Conservation (phyloP, 148 eudicot genomes). For the Silene uniflora region DNA sequence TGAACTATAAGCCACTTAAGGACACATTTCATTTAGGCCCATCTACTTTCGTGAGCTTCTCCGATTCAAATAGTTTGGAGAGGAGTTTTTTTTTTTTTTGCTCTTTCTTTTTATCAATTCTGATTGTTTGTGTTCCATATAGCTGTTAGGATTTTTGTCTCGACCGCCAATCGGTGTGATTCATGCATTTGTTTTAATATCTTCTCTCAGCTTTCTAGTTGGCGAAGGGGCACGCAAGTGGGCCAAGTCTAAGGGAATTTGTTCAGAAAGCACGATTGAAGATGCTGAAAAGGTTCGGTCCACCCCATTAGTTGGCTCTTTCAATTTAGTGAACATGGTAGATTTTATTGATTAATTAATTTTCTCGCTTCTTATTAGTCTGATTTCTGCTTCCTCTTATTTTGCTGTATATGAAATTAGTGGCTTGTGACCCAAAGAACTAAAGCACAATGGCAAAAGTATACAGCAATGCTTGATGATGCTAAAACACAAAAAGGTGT, state of each 20-base stretch:
- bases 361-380: background rate
- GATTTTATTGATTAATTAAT: background rate
- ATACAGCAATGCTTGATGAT: slow-evolving; percentile 75
- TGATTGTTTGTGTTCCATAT: too few relatives aligned
- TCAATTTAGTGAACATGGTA: background rate
- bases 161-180: too few relatives aligned
- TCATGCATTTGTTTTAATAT: slow-evolving; percentile 8
- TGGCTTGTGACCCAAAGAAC: slow-evolving; percentile 83
- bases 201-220: slow-evolving; percentile 66
- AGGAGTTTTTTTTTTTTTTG: too few relatives aligned
- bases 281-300: slow-evolving; percentile 61
- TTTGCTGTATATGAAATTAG: slow-evolving; percentile 34
- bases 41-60: too few relatives aligned
- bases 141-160: too few relatives aligned
- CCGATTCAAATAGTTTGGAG: too few relatives aligned
- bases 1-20: too few relatives aligned
- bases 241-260: slow-evolving; percentile 70
- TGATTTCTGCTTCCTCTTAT: slow-evolving; percentile 3
- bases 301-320: slow-evolving; percentile 4
- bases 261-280: slow-evolving; percentile 32
- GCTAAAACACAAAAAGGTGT: slow-evolving; percentile 35
- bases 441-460: slow-evolving; percentile 69
- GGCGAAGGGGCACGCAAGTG: slow-evolving; percentile 85
- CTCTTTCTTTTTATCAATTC: too few relatives aligned
- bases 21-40: too few relatives aligned